Evolutionary conservation across 768 basidiomycete genomes (phyloP).

Genomic region (Collybia nuda): DNA sequence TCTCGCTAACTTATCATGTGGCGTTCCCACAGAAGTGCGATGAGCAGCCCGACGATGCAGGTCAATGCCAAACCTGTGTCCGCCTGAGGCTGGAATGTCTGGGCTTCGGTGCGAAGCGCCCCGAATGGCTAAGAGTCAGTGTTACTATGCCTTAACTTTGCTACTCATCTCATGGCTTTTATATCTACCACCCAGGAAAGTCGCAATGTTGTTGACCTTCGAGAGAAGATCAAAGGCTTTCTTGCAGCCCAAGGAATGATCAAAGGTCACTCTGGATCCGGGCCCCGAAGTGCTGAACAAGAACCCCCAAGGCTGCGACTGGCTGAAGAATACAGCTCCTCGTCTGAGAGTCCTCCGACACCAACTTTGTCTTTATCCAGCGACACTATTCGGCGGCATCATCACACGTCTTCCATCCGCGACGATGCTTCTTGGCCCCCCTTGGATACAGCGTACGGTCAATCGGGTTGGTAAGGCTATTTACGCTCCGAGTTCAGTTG

Average conservation of each 20-base stretch:
- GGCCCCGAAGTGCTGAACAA: slow-evolving; percentile 55
- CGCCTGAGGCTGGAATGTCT: slow-evolving; percentile 83
- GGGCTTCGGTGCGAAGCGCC: slow-evolving; percentile 83
- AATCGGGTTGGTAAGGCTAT: slow-evolving; percentile 19
- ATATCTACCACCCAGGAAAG: slow-evolving; percentile 48
- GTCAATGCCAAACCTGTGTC: slow-evolving; percentile 72
- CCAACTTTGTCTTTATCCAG: slow-evolving; percentile 22
- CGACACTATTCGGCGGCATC: slow-evolving; percentile 17
- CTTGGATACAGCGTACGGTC: slow-evolving; percentile 4
- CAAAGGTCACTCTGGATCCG: slow-evolving; percentile 80
- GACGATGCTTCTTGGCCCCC: slow-evolving; percentile 14
- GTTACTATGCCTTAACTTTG: neutral
- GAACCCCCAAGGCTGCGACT: slow-evolving; percentile 58
- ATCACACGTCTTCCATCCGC: slow-evolving; percentile 21
- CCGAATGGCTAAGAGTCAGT: slow-evolving; percentile 81
- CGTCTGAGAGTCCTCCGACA: slow-evolving; percentile 33
- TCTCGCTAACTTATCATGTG: slow-evolving; percentile 9
- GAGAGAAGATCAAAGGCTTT: slow-evolving; percentile 79
- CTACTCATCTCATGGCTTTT: slow-evolving; percentile 10
- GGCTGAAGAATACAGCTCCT: slow-evolving; percentile 38
- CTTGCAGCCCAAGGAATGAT: slow-evolving; percentile 86
- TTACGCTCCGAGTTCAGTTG: slow-evolving; percentile 17
- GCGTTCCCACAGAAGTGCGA: slow-evolving; percentile 71
- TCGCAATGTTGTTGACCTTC: slow-evolving; percentile 62
- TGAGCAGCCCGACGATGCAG: slow-evolving; percentile 61